These are phyloP conservation scores for Aspergillus sp. DNA, from an alignment of 2,329 filamentous ascomycete genomes.

Conservation along the genomic window DNA sequence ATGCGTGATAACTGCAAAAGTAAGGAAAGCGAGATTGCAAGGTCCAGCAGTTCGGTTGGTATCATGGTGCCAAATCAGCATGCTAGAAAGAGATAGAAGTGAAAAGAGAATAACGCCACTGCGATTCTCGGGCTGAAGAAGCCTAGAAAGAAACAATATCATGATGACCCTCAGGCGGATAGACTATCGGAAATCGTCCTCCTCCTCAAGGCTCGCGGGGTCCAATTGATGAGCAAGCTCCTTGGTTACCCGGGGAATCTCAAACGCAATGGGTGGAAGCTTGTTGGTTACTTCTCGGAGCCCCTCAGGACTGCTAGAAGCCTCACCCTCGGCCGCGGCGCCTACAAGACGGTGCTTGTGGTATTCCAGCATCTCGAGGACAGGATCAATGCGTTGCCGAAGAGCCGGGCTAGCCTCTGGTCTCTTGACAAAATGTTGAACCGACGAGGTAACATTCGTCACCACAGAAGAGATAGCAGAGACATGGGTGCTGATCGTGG, in stretches of 20 bases:
- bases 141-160: conserved; percentile 5
- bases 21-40: conserved; percentile 11
- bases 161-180: not conserved
- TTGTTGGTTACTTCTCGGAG: conserved; percentile 64
- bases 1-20: conserved; percentile 25
- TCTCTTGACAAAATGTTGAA: conserved; percentile 57
- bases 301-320: conserved; percentile 57
- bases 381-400: conserved; percentile 47
- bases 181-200: conserved; percentile 43
- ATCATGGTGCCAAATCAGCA: conserved; percentile 13
- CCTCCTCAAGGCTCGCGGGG: conserved; percentile 37
- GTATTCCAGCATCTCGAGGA: conserved; percentile 53
- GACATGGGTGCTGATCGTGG: conserved; percentile 69
- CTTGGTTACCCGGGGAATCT: conserved; percentile 79
- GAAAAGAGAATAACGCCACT: conserved; percentile 1
- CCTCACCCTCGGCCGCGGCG: conserved; percentile 62
- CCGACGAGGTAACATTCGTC: conserved; percentile 67
- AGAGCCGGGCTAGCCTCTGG: conserved; percentile 52
- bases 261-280: conserved; percentile 81
- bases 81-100: conserved; percentile 8
- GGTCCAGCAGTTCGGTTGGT: conserved; percentile 12
- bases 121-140: not conserved
- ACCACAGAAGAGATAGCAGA: conserved; percentile 70
- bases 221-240: conserved; percentile 62
- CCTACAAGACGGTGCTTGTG: conserved; percentile 68